Evolutionary conservation across 2,329 filamentous ascomycete genomes (phyloP).

Genomic region (Ambrosiella xylebori): DNA sequence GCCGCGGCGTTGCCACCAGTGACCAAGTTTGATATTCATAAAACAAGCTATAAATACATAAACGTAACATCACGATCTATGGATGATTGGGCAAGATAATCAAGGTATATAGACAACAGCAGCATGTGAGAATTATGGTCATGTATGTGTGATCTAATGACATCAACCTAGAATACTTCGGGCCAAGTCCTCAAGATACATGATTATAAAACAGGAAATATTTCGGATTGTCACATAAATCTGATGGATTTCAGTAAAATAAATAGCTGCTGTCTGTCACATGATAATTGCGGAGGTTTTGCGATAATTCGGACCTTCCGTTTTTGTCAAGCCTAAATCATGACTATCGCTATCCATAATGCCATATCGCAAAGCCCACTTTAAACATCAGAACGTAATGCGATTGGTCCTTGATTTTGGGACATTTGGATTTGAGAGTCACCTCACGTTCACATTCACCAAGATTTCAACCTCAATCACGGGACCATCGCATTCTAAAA

Average conservation of each 20-base stretch:
- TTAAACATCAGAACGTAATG: neutral
- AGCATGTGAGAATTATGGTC: too few relatives aligned
- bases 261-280: neutral
- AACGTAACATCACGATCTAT: too few relatives aligned
- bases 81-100: too few relatives aligned
- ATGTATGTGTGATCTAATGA: too few relatives aligned
- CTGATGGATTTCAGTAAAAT: neutral
- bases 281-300: neutral
- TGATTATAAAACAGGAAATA: too few relatives aligned
- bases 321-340: neutral
- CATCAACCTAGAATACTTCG: too few relatives aligned
- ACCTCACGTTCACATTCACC: neutral
- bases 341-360: neutral
- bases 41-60: too few relatives aligned
- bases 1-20: too few relatives aligned
- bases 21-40: too few relatives aligned
- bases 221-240: neutral
- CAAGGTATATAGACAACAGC: too few relatives aligned
- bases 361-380: neutral
- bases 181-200: too few relatives aligned
- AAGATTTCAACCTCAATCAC: neutral
- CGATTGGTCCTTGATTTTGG: neutral
- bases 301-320: neutral
- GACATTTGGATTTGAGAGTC: neutral
- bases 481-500: neutral